phyloP scores from a whole-genome alignment of 805 yeast genomes.

The Candida maris region DNA sequence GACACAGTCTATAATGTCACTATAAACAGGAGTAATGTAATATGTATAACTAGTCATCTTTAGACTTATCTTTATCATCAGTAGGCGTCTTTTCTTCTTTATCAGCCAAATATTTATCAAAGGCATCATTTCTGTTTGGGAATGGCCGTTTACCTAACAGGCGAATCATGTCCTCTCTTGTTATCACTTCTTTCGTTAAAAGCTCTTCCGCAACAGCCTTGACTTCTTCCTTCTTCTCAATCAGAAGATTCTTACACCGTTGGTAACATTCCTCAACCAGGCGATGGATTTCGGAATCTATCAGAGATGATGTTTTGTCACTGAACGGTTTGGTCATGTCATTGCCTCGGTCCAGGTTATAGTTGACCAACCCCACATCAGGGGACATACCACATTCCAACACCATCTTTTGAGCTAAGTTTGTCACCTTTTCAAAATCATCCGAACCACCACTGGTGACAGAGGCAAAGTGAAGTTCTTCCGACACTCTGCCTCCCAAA shows the following conservation, averaged over 20 bases:
- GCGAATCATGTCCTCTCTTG: constrained; percentile 76
- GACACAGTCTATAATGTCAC: constrained; percentile 3
- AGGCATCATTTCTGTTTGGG: constrained; percentile 79
- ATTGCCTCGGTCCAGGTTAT: constrained; percentile 47
- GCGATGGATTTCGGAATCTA: constrained; percentile 67
- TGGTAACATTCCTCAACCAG: constrained; percentile 64
- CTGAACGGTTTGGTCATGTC: constrained; percentile 63
- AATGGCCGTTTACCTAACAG: constrained; percentile 75
- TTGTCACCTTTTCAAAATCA: constrained; percentile 88
- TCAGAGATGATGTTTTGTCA: constrained; percentile 62
- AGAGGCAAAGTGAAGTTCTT: constrained; percentile 79
- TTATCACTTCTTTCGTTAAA: constrained; percentile 68
- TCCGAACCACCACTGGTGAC: constrained; percentile 93
- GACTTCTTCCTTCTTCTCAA: constrained; percentile 56
- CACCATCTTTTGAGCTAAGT: constrained; percentile 88
- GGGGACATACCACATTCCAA: constrained; percentile 85
- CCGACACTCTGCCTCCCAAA: constrained; percentile 88
- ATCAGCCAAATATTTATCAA: constrained; percentile 74
- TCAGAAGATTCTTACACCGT: constrained; percentile 53
- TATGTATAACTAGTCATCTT: neutral
- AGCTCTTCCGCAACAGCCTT: constrained; percentile 72
- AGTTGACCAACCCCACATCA: constrained; percentile 60
- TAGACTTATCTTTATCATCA: constrained; percentile 6
- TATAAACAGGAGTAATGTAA: constrained; percentile 6
- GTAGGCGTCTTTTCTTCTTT: constrained; percentile 13